Evolutionary conservation across 1,284 basidiomycete species (phyloP), one percentile per base, ranked within the genome.

Genomic region (Cystobasidium pallidum): DNA sequence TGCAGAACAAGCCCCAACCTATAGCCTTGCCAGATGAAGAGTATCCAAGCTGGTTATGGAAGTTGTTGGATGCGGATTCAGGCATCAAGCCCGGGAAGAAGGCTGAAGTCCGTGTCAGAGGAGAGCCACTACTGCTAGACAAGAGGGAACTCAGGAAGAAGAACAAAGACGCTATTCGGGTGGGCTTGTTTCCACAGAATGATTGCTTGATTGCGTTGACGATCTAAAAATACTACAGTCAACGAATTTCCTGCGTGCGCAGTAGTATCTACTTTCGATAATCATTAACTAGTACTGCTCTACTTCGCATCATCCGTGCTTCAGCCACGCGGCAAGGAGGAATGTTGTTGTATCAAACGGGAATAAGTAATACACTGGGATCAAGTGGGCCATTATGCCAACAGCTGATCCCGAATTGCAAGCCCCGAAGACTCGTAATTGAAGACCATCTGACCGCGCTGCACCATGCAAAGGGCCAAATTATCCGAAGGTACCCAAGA

Each of bases 41-140:
- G 77, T 96, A 97, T 81, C 94, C 94, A 1, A 80, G 86, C 3
- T 96, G 94, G 94, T 81, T 97, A 54, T 97, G 93, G 92, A 88
- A 85, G 26, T 80, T 94, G 52, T 82, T 92, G 10, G 80, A 72
- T 49, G 21, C 43, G 36, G 55, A 66, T 32, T 63, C 32, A 13
- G 75, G 74, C 32, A 70, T 73, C 52, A 73, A 75, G 54, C 86
- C 86, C 78, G 83, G 84, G 52, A 82, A 84, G 54, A 83, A 83
- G 28, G 87, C 90, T 70, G 88, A 90, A 75, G 89, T 88, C 0
- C 88, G 88, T 0, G 88, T 89, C 15, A 88, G 89, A 21, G 84
- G 85, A 77, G 86, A 84, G 45, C 88, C 89, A 81, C 21, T 51
- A n/a, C 15, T 34, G 21, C 34, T 65, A 8, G 54, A 59, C 52